Base-by-base conservation (phyloP, 139 green algal genomes). In the Spirogloea muscicola region DNA sequence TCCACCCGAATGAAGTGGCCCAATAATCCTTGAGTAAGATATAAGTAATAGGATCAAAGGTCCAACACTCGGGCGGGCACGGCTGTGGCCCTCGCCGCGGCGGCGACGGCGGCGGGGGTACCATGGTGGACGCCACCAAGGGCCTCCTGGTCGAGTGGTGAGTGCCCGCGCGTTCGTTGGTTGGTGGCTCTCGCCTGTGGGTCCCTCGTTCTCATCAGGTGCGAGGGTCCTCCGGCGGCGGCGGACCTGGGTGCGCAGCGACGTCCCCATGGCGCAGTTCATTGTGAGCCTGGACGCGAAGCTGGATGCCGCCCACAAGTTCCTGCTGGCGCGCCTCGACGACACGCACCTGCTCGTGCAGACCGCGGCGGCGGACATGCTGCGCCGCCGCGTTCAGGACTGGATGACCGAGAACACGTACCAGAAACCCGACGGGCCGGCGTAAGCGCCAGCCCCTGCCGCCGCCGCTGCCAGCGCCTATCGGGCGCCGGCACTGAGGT, bases 291-390 rank as follows among this genome's bases (percentile, higher is more conserved):
- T 84, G 5, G 69, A 84, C 78, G 71, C 70, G 9, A 38, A 71
- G 31, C 38, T 38, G n/a, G 48, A 42, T 10, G 10, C 36, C 2
- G 72, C 64, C 10, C 38, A 71, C 21, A 76, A 76, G 39, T 84
- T 84, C 44, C 61, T 84, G 18, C 70, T 84, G 57, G 27, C 27
- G 39, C 57, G 73, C 10, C 62, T 84, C 40, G 78, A 84, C 67
- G 78, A 84, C 48, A 81, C 59, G 16, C 72, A 76, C 9, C 42
- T 84, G 27, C 55, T 84, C 25, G 42, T 84, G 31, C 70, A 77
- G 31, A 49, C 67, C 3, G 44, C 75, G 49, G 68, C 31, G 41
- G 68, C 68, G 40, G 68, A 72, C 41, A 67, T 76, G 49, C 9
- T 76, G n/a, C 68, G 58, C 34, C n/a, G 49, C 21, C 40, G 36